Conservation (phyloP, 2,329 filamentous ascomycete species). For the Ophiostoma pallidulum region DNA sequence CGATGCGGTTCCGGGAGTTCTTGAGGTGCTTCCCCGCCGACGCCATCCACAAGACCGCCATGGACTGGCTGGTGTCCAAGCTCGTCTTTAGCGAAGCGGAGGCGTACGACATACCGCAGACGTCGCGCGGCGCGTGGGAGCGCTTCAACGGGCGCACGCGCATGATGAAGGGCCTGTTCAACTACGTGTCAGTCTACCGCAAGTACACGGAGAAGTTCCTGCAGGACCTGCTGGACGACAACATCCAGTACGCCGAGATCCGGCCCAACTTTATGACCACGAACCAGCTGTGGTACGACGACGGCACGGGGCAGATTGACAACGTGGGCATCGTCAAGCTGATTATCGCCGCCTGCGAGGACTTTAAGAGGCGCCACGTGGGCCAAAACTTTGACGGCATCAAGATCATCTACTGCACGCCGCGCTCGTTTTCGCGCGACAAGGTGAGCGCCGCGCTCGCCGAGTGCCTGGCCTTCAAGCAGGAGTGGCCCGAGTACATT, state of each 20-base stretch:
- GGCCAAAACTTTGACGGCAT: constrained; percentile 48
- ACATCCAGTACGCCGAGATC: constrained; percentile 63
- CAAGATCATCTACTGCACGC: constrained; percentile 64
- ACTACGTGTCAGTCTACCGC: constrained; percentile 54
- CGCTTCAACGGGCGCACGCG: constrained; percentile 60
- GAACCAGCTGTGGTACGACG: constrained; percentile 51
- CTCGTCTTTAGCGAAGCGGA: constrained; percentile 53
- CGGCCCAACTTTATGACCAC: constrained; percentile 57
- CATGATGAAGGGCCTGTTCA: constrained; percentile 64
- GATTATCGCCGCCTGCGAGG: constrained; percentile 44
- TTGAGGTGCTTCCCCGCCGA: constrained; percentile 26
- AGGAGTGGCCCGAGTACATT: constrained; percentile 46
- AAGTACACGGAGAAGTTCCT: constrained; percentile 52
- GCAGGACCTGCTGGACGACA: constrained; percentile 52
- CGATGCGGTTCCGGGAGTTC: constrained; percentile 36
- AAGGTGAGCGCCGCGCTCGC: constrained; percentile 43
- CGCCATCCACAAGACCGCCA: constrained; percentile 22
- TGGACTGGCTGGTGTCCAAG: constrained; percentile 51
- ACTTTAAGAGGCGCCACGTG: constrained; percentile 31
- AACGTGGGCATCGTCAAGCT: constrained; percentile 53
- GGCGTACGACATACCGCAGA: constrained; percentile 42
- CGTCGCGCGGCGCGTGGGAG: constrained; percentile 43
- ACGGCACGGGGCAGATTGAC: constrained; percentile 42
- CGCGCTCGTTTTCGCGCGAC: constrained; percentile 44
- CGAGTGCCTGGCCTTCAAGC: constrained; percentile 54